A percentile compares a stretch with the other conserved stretches of the same genome.
Evolutionary conservation across 768 basidiomycete genomes (phyloP).

Genomic region (Fomitopsis serialis): DNA sequence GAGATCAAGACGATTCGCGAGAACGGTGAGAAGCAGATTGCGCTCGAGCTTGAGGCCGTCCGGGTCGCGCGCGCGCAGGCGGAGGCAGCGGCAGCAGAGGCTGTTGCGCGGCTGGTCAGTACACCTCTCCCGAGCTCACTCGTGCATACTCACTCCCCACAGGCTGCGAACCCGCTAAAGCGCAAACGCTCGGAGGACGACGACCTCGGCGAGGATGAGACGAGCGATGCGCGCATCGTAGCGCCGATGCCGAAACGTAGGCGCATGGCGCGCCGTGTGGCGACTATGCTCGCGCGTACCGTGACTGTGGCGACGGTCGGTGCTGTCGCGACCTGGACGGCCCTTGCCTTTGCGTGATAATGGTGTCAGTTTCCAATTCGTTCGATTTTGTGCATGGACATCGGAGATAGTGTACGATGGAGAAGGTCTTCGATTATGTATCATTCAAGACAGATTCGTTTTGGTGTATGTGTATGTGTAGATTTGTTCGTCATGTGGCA

Average conservation of each 20-base stretch:
- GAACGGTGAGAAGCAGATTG: conserved; percentile 29
- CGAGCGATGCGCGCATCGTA: conserved; percentile 5
- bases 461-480: not conserved
- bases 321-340: conserved; percentile 69
- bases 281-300: conserved; percentile 45
- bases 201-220: conserved; percentile 7
- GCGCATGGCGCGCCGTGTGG: conserved; percentile 37
- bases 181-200: conserved; percentile 49
- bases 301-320: conserved; percentile 60
- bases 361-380: not conserved
- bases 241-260: conserved; percentile 20
- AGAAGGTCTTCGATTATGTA: no score
- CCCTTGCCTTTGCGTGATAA: conserved; percentile 56
- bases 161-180: conserved; percentile 41
- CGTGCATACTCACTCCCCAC: not conserved
- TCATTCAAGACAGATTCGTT: not conserved
- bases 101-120: conserved; percentile 23
- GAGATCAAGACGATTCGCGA: conserved; percentile 43
- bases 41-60: conserved; percentile 39
- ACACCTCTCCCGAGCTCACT: not conserved
- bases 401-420: not conserved
- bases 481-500: no score
- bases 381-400: not conserved
- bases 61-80: conserved; percentile 28
- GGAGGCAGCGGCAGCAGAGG: not conserved